A percentile compares a stretch with the other conserved stretches of the same genome.
phyloP scores from a whole-genome alignment of 495 filamentous ascomycete species.

The Tuber microsphaerosporum region DNA sequence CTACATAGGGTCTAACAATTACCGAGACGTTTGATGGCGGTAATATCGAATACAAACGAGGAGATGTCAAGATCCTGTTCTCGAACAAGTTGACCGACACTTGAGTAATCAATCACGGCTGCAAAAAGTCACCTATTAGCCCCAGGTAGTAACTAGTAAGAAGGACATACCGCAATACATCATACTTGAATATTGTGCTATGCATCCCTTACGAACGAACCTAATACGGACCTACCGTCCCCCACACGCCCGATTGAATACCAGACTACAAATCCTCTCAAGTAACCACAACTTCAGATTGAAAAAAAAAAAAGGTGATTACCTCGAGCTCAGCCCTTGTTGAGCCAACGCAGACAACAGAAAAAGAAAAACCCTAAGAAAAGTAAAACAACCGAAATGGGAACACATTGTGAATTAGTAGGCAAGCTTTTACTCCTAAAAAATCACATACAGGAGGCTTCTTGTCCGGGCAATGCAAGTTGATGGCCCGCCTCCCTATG shows the following conservation, averaged over 20 bases:
- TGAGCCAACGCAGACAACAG: not conserved
- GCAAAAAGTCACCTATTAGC: not conserved
- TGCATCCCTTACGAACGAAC: not conserved
- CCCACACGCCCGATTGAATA: not conserved
- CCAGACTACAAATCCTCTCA: not conserved
- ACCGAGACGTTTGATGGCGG: not conserved
- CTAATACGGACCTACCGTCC: not conserved
- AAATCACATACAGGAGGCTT: not conserved
- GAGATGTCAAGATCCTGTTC: not conserved
- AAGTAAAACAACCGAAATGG: not conserved
- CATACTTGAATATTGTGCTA: not conserved
- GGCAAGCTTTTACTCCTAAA: not conserved
- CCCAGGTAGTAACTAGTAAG: not conserved
- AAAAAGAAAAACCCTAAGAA: not conserved
- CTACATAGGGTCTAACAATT: not conserved
- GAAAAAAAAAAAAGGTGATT: not conserved
- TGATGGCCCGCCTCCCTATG: not conserved
- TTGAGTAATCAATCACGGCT: not conserved
- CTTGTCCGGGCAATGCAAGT: not conserved
- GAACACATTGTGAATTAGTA: not conserved
- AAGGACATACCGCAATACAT: not conserved
- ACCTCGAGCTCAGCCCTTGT: not conserved
- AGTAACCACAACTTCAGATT: not conserved
- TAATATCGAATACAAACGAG: too few relatives aligned
- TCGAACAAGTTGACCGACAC: not conserved